Percentiles rank a stretch among this genome's conserved stretches.
These are phyloP conservation scores for Physcomitrium patens DNA, from an alignment of 225 moss, liverwort and hornwort species.

Conservation along the genomic window DNA sequence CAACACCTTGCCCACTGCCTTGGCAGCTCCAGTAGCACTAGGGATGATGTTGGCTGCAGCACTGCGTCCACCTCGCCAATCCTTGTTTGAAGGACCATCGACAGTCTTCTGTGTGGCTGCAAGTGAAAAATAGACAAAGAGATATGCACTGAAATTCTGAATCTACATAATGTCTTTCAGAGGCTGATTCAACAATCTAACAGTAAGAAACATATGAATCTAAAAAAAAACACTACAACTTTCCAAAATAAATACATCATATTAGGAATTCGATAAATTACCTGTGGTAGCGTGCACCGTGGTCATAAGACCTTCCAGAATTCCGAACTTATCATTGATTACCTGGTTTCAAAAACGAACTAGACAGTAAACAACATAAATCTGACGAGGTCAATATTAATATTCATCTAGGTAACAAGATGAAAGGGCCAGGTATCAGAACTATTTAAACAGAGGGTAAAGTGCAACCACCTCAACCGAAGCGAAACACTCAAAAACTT, in stretches of 20 bases:
- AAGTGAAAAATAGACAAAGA: neutral
- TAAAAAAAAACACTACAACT: no score
- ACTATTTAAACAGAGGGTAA: neutral
- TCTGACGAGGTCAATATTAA: no score
- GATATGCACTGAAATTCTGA: neutral
- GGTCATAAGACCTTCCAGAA: conserved; percentile 74
- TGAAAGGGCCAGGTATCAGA: no score
- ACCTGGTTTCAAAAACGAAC: conserved; percentile 47
- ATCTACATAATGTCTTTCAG: neutral
- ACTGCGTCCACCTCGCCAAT: conserved; percentile 68
- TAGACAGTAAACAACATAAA: no score
- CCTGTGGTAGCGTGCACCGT: conserved; percentile 71
- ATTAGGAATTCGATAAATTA: neutral
- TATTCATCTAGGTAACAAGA: no score
- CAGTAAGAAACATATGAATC: no score
- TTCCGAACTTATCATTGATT: conserved; percentile 71
- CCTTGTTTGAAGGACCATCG: conserved; percentile 66
- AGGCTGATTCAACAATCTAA: neutral
- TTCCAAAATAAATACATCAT: no score
- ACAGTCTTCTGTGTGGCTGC: conserved; percentile 78
- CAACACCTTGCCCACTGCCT: conserved; percentile 71
- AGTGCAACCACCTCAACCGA: neutral
- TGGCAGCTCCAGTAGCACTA: conserved; percentile 68
- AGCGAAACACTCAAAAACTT: neutral
- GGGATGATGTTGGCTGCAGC: conserved; percentile 64